phyloP scores from a whole-genome alignment of 495 filamentous ascomycete species.

The Acidomyces sp. region DNA sequence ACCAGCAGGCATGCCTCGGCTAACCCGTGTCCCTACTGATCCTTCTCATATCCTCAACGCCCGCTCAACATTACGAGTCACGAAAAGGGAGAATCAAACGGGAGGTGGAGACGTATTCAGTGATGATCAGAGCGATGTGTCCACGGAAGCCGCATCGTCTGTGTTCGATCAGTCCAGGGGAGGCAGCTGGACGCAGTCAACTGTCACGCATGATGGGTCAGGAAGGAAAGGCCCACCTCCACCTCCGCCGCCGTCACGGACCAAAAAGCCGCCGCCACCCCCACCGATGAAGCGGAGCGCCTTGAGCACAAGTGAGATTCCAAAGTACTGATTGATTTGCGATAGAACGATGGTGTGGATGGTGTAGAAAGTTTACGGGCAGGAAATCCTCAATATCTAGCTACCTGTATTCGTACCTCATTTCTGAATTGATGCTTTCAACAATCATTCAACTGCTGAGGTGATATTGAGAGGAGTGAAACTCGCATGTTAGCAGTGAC shows the following conservation, averaged over 20 bases:
- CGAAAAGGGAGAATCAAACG: slow-evolving; percentile 23
- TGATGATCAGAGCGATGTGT: slow-evolving; percentile 49
- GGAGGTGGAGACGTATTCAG: slow-evolving; percentile 45
- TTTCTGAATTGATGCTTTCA: no score
- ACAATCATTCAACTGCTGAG: no score
- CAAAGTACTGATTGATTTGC: slow-evolving; percentile 15
- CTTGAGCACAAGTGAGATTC: slow-evolving; percentile 20
- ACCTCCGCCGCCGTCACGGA: slow-evolving; percentile 66
- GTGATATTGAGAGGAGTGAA: no score
- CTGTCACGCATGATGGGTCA: no score
- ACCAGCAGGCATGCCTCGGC: slow-evolving; percentile 32
- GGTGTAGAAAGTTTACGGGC: neutral
- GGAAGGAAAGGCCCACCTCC: slow-evolving; percentile 60
- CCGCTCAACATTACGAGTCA: slow-evolving; percentile 33
- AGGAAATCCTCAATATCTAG: no score
- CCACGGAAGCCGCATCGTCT: slow-evolving; percentile 37
- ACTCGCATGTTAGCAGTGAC: no score
- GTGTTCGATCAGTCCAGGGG: slow-evolving; percentile 39
- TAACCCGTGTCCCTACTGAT: slow-evolving; percentile 48
- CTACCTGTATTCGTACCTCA: no score
- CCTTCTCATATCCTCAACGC: slow-evolving; percentile 34
- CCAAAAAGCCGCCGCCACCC: slow-evolving; percentile 64
- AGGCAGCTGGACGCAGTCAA: no score
- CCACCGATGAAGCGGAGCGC: slow-evolving; percentile 29
- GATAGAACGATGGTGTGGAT: neutral